A percentile compares a stretch with the other conserved stretches of the same genome.
These are phyloP conservation scores for Aeschynomene evenia DNA, from an alignment of 306 rosid species.

Conservation along the genomic window DNA sequence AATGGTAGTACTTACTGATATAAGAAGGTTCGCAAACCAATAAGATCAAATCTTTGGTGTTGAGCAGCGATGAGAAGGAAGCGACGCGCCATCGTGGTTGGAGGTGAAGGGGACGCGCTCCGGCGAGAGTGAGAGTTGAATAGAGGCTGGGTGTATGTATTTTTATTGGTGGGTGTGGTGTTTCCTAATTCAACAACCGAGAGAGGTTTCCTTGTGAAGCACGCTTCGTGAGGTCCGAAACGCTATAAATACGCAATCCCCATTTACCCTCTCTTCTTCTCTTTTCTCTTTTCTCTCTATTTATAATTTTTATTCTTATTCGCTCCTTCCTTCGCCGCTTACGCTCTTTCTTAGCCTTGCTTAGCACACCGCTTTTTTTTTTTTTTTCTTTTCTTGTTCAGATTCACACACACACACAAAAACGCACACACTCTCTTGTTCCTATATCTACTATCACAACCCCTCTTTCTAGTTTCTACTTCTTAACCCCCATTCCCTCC, in stretches of 20 bases:
- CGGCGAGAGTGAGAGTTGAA: background rate
- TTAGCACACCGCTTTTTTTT: slow-evolving; percentile 3
- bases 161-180: slow-evolving; percentile 20
- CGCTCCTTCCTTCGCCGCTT: slow-evolving; percentile 7
- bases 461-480: too few species aligned
- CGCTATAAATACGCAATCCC: slow-evolving; percentile 48
- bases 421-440: too few species aligned
- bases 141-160: background rate
- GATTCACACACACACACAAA: background rate
- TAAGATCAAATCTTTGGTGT: slow-evolving; percentile 1
- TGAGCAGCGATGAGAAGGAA: too few species aligned
- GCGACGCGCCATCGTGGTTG: background rate
- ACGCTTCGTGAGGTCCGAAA: slow-evolving; percentile 35
- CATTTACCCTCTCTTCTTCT: background rate
- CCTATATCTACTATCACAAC: too few species aligned
- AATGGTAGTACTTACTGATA: too few species aligned
- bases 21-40: slow-evolving; percentile 1
- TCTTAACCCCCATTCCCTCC: too few species aligned
- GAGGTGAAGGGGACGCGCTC: background rate
- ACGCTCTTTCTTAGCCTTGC: too few species aligned
- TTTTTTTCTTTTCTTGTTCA: too few species aligned
- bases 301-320: background rate
- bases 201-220: slow-evolving; percentile 36
- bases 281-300: background rate
- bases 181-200: slow-evolving; percentile 46